Conservation (phyloP, 2,329 filamentous ascomycete genomes). For the Fusarium lyarnte region DNA sequence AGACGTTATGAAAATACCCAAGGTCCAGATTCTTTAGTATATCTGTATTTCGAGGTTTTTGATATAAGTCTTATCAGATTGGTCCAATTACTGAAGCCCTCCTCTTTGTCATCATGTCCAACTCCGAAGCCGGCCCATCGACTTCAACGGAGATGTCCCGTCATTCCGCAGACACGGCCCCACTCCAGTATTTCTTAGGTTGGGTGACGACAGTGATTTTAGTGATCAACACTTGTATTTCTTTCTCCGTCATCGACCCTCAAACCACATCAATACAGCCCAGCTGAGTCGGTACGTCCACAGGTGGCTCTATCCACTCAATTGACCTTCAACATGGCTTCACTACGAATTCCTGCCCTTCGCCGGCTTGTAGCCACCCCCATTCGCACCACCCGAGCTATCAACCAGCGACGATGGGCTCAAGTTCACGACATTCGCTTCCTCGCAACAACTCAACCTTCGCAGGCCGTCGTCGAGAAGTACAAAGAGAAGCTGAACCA, state of each 20-base stretch:
- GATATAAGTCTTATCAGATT: constrained; percentile 25
- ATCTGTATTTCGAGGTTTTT: neutral
- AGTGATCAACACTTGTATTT: constrained; percentile 24
- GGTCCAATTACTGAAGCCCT: constrained; percentile 35
- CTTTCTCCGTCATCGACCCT: constrained; percentile 14
- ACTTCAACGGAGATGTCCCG: constrained; percentile 13
- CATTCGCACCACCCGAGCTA: constrained; percentile 46
- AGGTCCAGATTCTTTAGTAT: neutral
- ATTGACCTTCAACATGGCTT: constrained; percentile 55
- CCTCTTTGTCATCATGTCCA: constrained; percentile 40
- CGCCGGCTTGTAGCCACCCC: constrained; percentile 55
- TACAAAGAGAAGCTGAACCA: constrained; percentile 86
- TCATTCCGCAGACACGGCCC: constrained; percentile 19
- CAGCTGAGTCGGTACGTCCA: constrained; percentile 7
- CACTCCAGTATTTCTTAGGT: constrained; percentile 29
- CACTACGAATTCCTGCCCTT: constrained; percentile 57
- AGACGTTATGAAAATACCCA: neutral
- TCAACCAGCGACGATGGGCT: constrained; percentile 82
- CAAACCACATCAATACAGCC: neutral
- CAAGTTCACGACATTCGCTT: constrained; percentile 93
- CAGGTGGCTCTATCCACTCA: neutral
- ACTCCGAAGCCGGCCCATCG: constrained; percentile 42
- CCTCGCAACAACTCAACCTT: constrained; percentile 78
- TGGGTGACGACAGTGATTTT: constrained; percentile 38
- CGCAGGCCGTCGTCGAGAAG: constrained; percentile 78